Percentiles rank a stretch among this genome's conserved stretches.
These are phyloP conservation scores for Coprinopsis sp. DNA, from an alignment of 768 basidiomycete genomes.

Conservation along the genomic window DNA sequence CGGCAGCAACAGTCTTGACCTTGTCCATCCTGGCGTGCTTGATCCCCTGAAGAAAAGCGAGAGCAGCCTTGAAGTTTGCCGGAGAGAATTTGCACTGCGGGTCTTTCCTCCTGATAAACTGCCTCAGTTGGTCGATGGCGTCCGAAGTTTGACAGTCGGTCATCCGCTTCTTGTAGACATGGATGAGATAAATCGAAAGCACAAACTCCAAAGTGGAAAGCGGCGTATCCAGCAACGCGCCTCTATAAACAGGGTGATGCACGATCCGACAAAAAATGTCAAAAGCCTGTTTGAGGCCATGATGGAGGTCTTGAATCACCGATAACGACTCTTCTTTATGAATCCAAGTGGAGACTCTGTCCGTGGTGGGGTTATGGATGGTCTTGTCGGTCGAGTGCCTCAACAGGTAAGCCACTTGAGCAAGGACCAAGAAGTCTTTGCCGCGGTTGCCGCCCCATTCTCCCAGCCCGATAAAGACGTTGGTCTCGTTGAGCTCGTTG, in stretches of 20 bases:
- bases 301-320: neutral
- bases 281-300: constrained; percentile 6
- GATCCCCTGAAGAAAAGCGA: neutral
- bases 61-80: neutral
- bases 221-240: constrained; percentile 4
- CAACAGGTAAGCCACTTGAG: constrained; percentile 43
- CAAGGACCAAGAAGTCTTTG: constrained; percentile 53
- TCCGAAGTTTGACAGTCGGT: constrained; percentile 6
- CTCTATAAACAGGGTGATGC: constrained; percentile 8
- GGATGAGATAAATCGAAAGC: constrained; percentile 4
- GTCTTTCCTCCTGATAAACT: neutral
- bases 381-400: constrained; percentile 12
- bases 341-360: constrained; percentile 24
- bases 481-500: constrained; percentile 35
- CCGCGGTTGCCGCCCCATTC: constrained; percentile 51
- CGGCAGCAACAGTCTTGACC: neutral
- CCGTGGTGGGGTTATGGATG: constrained; percentile 16
- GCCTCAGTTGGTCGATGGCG: constrained; percentile 3
- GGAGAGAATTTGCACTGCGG: neutral
- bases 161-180: constrained; percentile 3
- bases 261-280: constrained; percentile 20
- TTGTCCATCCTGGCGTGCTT: neutral
- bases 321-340: neutral
- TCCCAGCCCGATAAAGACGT: constrained; percentile 25
- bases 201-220: constrained; percentile 11